phyloP scores from a whole-genome alignment of 2,329 filamentous ascomycete genomes.

The Phyllosticta capitalensis region DNA sequence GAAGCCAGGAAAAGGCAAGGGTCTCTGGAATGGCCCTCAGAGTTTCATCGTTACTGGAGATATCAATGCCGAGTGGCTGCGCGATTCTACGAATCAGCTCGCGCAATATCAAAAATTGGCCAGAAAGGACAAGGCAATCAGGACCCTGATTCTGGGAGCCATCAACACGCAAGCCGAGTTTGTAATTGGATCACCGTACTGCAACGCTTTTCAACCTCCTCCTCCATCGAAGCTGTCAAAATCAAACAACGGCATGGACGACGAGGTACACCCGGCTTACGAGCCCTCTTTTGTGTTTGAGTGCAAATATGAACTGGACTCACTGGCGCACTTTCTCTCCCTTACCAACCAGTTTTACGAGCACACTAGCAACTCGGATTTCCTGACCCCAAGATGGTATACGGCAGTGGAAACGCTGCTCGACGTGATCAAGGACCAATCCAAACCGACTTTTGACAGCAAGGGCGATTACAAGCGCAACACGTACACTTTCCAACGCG shows the following conservation, averaged over 20 bases:
- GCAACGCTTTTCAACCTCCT: constrained; percentile 96
- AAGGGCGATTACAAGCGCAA: constrained; percentile 59
- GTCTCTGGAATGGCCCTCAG: constrained; percentile 69
- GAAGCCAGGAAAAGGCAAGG: constrained; percentile 16
- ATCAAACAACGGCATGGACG: constrained; percentile 70
- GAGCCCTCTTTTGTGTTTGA: constrained; percentile 83
- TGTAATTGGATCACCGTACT: constrained; percentile 90
- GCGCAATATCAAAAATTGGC: constrained; percentile 80
- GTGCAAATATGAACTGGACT: constrained; percentile 98
- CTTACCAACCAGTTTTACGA: constrained; percentile 80
- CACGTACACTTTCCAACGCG: constrained; percentile 77
- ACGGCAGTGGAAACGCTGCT: constrained; percentile 67
- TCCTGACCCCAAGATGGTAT: constrained; percentile 71
- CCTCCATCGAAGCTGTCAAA: constrained; percentile 66
- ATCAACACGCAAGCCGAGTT: constrained; percentile 96
- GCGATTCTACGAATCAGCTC: constrained; percentile 89
- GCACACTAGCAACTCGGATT: constrained; percentile 66
- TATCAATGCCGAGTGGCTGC: constrained; percentile 86
- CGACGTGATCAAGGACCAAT: constrained; percentile 66
- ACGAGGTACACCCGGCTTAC: constrained; percentile 76
- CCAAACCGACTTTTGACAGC: constrained; percentile 68
- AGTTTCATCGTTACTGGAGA: constrained; percentile 91
- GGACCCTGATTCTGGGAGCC: constrained; percentile 75
- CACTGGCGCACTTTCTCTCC: constrained; percentile 80
- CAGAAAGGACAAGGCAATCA: constrained; percentile 68